Evolutionary conservation across 2,329 filamentous ascomycete species (phyloP).

Genomic region (Trichoderma harzianum): DNA sequence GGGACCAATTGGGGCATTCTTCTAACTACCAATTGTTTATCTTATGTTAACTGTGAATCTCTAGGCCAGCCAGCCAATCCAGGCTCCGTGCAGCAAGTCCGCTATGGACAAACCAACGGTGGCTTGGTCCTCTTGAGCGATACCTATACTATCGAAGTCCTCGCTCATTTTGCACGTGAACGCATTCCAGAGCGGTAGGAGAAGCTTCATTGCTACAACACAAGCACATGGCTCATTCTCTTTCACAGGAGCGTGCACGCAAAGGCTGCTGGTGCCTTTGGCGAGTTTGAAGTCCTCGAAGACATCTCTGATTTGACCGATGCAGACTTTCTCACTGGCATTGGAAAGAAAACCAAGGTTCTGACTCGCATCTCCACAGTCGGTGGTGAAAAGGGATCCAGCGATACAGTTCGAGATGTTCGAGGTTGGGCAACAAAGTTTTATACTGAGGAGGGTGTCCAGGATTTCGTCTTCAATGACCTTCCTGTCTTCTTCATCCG

Average conservation of each 20-base stretch:
- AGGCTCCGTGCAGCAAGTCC: not conserved
- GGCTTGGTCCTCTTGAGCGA: conserved; percentile 9
- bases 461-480: conserved; percentile 62
- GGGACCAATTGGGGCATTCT: not conserved
- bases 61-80: conserved; percentile 6
- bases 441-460: conserved; percentile 62
- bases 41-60: not conserved
- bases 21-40: not conserved
- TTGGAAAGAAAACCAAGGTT: conserved; percentile 57
- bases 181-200: conserved; percentile 4
- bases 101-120: conserved; percentile 1
- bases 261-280: conserved; percentile 65
- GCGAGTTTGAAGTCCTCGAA: conserved; percentile 65
- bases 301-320: conserved; percentile 66
- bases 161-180: conserved; percentile 10
- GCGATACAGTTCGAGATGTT: conserved; percentile 68
- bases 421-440: conserved; percentile 59
- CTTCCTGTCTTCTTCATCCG: conserved; percentile 72
- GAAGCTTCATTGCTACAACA: not conserved
- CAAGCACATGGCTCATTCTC: not conserved
- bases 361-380: conserved; percentile 76
- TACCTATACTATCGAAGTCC: conserved; percentile 5
- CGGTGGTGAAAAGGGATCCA: conserved; percentile 63
- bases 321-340: conserved; percentile 57
- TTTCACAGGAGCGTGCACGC: conserved; percentile 54